These are phyloP conservation scores for Aspergillus steynii DNA, from an alignment of 495 filamentous ascomycete species.

Conservation along the genomic window DNA sequence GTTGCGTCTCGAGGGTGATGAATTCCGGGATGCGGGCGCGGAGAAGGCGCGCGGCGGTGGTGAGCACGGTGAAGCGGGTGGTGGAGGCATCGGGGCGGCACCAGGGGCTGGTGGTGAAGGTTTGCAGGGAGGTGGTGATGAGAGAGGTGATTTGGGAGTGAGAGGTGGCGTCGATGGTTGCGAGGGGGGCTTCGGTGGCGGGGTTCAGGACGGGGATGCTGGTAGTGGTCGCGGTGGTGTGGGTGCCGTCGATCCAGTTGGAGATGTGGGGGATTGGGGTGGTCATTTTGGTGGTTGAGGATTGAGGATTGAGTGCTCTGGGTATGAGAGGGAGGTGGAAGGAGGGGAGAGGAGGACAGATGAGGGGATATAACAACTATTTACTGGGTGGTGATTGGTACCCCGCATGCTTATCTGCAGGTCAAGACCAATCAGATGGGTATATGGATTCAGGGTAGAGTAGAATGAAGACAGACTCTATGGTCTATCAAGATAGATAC, in stretches of 20 bases:
- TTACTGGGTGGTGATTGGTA: too few relatives aligned
- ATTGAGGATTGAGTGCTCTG: background rate
- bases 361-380: too few relatives aligned
- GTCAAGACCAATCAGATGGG: too few relatives aligned
- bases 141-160: constrained; percentile 45
- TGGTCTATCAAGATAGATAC: too few relatives aligned
- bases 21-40: constrained; percentile 48
- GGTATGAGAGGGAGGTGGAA: background rate
- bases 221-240: constrained; percentile 13
- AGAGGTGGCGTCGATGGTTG: constrained; percentile 53
- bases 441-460: too few relatives aligned
- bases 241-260: constrained; percentile 32
- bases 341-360: too few relatives aligned
- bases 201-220: constrained; percentile 27
- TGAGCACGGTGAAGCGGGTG: constrained; percentile 55
- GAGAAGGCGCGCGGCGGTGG: constrained; percentile 54
- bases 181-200: constrained; percentile 20
- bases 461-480: too few relatives aligned
- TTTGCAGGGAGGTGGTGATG: constrained; percentile 44
- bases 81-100: constrained; percentile 52
- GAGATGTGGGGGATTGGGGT: constrained; percentile 20
- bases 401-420: too few relatives aligned
- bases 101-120: constrained; percentile 59
- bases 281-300: constrained; percentile 9
- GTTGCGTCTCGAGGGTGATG: constrained; percentile 56